A percentile compares a stretch with the other conserved stretches of the same genome.
These are phyloP conservation scores for Pseudophaeomoniella oleicola DNA, from an alignment of 2,329 filamentous ascomycete genomes.

Conservation along the genomic window DNA sequence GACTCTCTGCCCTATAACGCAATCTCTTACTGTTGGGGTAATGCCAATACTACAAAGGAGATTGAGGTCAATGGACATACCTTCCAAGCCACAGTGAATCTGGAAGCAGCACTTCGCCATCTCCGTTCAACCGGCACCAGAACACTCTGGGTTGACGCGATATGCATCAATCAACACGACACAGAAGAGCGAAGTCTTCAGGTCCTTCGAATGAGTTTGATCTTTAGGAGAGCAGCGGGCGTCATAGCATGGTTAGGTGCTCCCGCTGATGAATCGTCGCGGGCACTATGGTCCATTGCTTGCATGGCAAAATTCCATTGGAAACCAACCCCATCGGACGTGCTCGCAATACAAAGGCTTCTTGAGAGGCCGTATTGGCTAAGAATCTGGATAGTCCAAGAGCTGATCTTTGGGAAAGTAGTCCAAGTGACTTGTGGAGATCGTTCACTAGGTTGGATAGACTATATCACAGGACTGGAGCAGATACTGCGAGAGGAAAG, in stretches of 20 bases:
- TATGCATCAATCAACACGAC: constrained; percentile 4
- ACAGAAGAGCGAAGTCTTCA: constrained; percentile 9
- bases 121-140: background rate
- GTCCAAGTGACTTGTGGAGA: too few relatives aligned
- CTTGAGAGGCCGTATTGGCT: background rate
- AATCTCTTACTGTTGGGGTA: constrained; percentile 1
- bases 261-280: too few relatives aligned
- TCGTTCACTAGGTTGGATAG: too few relatives aligned
- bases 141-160: constrained; percentile 1
- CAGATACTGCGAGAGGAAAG: too few relatives aligned
- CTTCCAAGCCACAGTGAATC: background rate
- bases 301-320: too few relatives aligned
- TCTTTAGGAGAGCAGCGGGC: background rate
- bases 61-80: background rate
- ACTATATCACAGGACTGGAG: too few relatives aligned
- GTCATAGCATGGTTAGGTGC: background rate
- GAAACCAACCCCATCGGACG: too few relatives aligned
- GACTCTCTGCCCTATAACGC: background rate
- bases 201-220: constrained; percentile 9
- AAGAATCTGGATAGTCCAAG: background rate
- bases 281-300: too few relatives aligned
- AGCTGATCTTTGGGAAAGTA: constrained; percentile 1
- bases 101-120: background rate
- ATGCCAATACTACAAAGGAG: background rate
- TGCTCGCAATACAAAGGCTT: background rate